Evolutionary conservation across 805 yeast genomes (phyloP).

Genomic region (Kazachstania bromeliacearum): DNA sequence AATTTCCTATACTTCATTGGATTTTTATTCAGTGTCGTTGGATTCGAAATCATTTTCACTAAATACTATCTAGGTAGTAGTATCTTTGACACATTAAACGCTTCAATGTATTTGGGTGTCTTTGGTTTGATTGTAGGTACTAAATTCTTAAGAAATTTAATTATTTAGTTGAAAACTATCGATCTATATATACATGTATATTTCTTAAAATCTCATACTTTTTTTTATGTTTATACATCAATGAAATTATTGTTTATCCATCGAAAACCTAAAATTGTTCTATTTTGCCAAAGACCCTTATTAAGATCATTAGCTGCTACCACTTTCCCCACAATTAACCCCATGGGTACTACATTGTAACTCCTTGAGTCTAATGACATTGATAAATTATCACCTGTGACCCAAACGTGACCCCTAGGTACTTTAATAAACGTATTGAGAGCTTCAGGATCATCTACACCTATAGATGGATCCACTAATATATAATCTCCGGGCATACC

Average conservation of each 20-base stretch:
- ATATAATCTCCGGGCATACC: conserved; percentile 95
- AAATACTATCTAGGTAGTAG: conserved; percentile 26
- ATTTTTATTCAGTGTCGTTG: conserved; percentile 19
- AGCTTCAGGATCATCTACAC: conserved; percentile 14
- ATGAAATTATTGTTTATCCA: conserved; percentile 44
- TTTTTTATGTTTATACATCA: background rate
- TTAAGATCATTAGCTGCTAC: conserved; percentile 57
- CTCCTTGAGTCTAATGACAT: conserved; percentile 84
- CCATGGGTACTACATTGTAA: conserved; percentile 87
- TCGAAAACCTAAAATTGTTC: conserved; percentile 43
- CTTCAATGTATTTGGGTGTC: conserved; percentile 35
- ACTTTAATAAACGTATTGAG: conserved; percentile 52
- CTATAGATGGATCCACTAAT: conserved; percentile 63
- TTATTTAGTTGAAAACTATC: background rate
- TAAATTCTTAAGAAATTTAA: conserved; percentile 46
- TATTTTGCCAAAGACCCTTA: conserved; percentile 34
- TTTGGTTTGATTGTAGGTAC: conserved; percentile 55
- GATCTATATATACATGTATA: conserved; percentile 1
- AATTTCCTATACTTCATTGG: conserved; percentile 17
- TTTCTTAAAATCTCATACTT: too few relatives aligned
- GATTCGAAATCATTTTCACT: conserved; percentile 24
- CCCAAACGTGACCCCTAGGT: conserved; percentile 95
- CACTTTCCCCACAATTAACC: conserved; percentile 76
- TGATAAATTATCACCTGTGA: conserved; percentile 87
- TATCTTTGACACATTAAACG: conserved; percentile 25